Percentiles rank a stretch among this genome's conserved stretches.
These are phyloP conservation scores for Leptosphaerulina australis DNA, from an alignment of 2,329 filamentous ascomycete genomes.

Conservation along the genomic window DNA sequence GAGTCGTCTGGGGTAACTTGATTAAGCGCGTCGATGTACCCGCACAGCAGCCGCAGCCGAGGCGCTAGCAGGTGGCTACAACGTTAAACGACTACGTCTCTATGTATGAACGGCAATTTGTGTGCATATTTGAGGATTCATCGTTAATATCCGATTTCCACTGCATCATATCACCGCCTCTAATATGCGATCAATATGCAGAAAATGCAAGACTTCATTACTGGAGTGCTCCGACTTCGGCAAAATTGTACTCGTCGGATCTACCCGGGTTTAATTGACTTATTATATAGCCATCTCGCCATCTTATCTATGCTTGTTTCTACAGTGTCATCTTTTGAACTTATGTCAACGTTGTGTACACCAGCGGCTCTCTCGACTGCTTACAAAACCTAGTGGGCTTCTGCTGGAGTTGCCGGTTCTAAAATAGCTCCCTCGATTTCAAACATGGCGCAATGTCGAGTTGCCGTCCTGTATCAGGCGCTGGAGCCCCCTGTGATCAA, in stretches of 20 bases:
- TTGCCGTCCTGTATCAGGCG: conserved; percentile 57
- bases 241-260: not conserved
- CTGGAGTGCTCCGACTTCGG: conserved; percentile 1
- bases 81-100: no score
- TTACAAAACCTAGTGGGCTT: not conserved
- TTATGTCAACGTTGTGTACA: not conserved
- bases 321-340: not conserved
- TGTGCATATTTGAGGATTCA: no score
- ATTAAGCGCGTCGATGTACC: not conserved
- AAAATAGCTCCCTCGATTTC: not conserved
- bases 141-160: no score
- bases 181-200: not conserved
- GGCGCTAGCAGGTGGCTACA: not conserved
- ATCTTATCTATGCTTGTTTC: not conserved
- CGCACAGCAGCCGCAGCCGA: conserved; percentile 4
- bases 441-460: conserved; percentile 19
- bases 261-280: not conserved
- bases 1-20: conserved; percentile 8
- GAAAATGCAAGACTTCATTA: not conserved
- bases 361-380: not conserved
- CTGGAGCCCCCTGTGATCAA: conserved; percentile 56
- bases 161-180: not conserved
- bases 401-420: not conserved
- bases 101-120: no score
- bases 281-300: not conserved